Evolutionary conservation across 2,329 filamentous ascomycete genomes (phyloP), one percentile per base, ranked within the genome.

Genomic region (Neophaeococcomyces aloes): DNA sequence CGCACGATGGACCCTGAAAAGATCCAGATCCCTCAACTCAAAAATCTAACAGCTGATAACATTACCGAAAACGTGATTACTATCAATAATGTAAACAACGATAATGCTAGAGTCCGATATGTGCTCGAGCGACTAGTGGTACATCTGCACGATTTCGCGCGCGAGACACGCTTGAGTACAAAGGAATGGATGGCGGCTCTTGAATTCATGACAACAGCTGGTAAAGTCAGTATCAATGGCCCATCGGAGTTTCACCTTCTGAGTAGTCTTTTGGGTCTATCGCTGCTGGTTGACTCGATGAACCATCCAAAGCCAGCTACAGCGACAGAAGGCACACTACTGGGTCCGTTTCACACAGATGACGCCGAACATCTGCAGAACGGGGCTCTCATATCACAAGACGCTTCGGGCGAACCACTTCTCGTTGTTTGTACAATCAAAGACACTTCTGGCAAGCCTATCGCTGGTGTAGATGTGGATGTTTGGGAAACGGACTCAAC

Each of bases 11-110:
- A 27, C 5, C 10, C 23, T 27, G 10, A 27, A 5, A 27, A 27
- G 10, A 5, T 10, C 23, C 23, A 10, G 10, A 5, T 38, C 19
- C 35, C 35, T 38, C 19, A 39, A 61, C 34, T 82, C 61, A 80
- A 81, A 58, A 78, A 87, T 63, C 69, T 87, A 29, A 86, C 79
- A 1, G 81, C 81, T 52, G 81, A 86, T 57, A 87, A 87, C 62
- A 87, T 87, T 62, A 87, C 83, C 43, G 75, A 81, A 39, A 86
- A 87, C 19, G 35, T 38, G 4, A 17, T 8, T 15, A 38, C 23
- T n/a, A 7, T 38, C 14, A 38, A 38, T 10, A 10, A 5, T 23
- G 7, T 23, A n/a, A 17, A 38, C 11, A 7, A 23, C 19, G 35
- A 38, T 19, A 38, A 38, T 38, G 15, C 35, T 4, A 15, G 35